Conservation (phyloP, 2,329 filamentous ascomycete species). For the Zelopaecilomyces penicillatus region DNA sequence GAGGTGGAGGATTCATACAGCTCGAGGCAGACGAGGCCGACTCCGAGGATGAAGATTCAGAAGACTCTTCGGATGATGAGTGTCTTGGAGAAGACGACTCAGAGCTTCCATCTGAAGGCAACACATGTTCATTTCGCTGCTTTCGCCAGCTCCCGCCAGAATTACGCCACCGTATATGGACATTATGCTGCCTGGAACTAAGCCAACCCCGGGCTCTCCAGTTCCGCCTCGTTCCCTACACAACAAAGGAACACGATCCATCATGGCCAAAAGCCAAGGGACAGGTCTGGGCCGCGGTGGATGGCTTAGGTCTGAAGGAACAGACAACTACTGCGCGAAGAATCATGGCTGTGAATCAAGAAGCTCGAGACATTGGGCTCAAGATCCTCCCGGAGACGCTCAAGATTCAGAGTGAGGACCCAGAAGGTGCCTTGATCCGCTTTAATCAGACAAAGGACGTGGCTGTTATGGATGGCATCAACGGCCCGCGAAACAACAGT, state of each 20-base stretch:
- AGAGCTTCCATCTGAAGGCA: background rate
- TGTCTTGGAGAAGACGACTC: conserved; percentile 1
- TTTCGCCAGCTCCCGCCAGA: conserved; percentile 25
- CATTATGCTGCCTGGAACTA: conserved; percentile 23
- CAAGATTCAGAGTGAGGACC: conserved; percentile 15
- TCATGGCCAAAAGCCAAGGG: too few species aligned
- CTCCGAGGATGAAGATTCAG: conserved; percentile 3
- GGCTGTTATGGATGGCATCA: conserved; percentile 15
- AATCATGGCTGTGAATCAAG: conserved; percentile 25
- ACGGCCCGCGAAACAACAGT: background rate
- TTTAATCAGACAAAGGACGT: conserved; percentile 26
- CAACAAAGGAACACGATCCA: too few species aligned
- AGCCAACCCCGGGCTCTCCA: conserved; percentile 14
- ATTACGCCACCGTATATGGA: conserved; percentile 25
- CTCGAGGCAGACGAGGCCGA: background rate
- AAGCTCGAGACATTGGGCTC: conserved; percentile 27
- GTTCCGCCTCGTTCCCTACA: background rate
- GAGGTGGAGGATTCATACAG: too few species aligned
- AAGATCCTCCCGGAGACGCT: conserved; percentile 25
- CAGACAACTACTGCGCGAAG: conserved; percentile 21
- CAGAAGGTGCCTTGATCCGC: conserved; percentile 17
- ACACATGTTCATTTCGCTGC: conserved; percentile 13
- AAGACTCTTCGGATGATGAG: background rate
- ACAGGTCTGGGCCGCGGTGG: background rate
- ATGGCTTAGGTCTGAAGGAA: conserved; percentile 14